These are phyloP conservation scores for Cyathus striatus DNA, from an alignment of 768 basidiomycete genomes.

Conservation along the genomic window DNA sequence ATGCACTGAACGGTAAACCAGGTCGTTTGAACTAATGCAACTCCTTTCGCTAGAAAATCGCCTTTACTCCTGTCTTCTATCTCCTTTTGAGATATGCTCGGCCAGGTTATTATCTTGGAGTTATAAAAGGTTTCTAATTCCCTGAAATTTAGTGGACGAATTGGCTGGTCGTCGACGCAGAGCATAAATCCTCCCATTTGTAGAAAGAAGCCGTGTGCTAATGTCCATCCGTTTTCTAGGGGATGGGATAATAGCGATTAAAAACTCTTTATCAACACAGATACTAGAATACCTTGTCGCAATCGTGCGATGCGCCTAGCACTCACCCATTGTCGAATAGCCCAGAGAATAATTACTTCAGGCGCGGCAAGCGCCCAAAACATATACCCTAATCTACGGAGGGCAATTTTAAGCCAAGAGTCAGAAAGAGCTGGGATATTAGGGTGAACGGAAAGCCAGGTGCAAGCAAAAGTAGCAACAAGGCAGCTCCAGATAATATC, in stretches of 20 bases:
- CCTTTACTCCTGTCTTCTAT: constrained; percentile 5
- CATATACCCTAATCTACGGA: not conserved
- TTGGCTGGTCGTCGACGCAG: not conserved
- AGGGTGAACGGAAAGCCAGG: not conserved
- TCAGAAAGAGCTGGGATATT: not conserved
- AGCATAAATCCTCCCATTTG: constrained; percentile 5
- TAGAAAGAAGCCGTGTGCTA: constrained; percentile 1
- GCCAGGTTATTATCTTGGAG: not conserved
- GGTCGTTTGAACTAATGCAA: not conserved
- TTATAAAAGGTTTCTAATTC: not conserved
- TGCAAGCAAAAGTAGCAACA: not conserved
- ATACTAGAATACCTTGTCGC: not conserved
- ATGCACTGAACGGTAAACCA: constrained; percentile 2
- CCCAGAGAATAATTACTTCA: constrained; percentile 2
- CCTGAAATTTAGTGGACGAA: not conserved
- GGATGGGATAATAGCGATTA: not conserved
- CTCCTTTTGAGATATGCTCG: not conserved
- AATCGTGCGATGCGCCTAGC: not conserved
- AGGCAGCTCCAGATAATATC: constrained; percentile 1
- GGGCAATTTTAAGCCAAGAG: not conserved
- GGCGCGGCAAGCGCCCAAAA: not conserved
- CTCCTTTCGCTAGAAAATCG: not conserved
- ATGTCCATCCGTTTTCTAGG: constrained; percentile 1
- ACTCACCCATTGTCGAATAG: constrained; percentile 1
- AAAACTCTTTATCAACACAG: not conserved